These are phyloP conservation scores for Puccinia brachypodii DNA, from an alignment of 1,284 basidiomycete species.

Conservation along the genomic window DNA sequence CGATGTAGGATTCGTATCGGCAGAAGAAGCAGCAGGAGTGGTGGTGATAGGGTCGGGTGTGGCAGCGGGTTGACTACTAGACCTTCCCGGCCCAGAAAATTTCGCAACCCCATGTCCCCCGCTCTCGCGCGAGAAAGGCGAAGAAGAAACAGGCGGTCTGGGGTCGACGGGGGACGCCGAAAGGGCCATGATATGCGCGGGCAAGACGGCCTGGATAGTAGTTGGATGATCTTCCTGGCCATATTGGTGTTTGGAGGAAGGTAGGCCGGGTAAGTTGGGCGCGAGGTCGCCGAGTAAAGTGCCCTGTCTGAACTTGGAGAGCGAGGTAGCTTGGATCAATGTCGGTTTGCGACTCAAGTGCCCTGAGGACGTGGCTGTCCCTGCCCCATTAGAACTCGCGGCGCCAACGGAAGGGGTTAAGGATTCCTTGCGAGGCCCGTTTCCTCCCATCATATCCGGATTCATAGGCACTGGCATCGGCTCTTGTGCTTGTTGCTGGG, in stretches of 20 bases:
- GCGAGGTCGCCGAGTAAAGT: conserved; percentile 34
- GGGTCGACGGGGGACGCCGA: background rate
- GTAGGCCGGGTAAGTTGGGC: background rate
- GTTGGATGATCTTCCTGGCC: background rate
- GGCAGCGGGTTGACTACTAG: background rate
- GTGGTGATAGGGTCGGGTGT: background rate
- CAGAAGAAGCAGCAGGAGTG: background rate
- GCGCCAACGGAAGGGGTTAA: too few species aligned
- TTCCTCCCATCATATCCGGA: background rate
- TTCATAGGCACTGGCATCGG: background rate
- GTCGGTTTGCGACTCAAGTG: conserved; percentile 47
- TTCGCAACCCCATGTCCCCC: background rate
- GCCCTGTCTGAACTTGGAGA: conserved; percentile 28
- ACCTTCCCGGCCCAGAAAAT: background rate
- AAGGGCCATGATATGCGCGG: conserved; percentile 28
- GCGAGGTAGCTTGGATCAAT: background rate
- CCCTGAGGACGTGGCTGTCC: too few species aligned
- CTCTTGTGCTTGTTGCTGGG: background rate
- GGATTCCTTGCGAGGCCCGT: background rate
- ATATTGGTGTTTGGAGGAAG: background rate
- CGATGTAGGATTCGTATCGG: background rate
- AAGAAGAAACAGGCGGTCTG: background rate
- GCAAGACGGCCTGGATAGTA: conserved; percentile 27
- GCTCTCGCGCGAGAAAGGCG: background rate
- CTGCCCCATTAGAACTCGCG: background rate